A percentile compares a stretch with the other conserved stretches of the same genome.
Evolutionary conservation across 148 eudicot genomes (phyloP).

Genomic region (Dysphania ambrosioides): DNA sequence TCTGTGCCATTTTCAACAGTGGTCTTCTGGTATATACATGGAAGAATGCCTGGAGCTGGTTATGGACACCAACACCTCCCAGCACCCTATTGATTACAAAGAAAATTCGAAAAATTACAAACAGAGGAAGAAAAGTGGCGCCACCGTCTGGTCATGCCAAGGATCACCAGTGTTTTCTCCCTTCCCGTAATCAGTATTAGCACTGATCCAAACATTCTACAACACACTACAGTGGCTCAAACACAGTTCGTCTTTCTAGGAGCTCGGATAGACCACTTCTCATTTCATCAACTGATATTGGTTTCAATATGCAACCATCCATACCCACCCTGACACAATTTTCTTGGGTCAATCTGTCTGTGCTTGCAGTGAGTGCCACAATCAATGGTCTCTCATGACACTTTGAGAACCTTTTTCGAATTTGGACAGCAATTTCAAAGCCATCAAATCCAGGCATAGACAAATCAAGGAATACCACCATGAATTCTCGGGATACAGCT

Average conservation of each 20-base stretch:
- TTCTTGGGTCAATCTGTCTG: constrained; percentile 55
- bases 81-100: constrained; percentile 2
- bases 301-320: constrained; percentile 74
- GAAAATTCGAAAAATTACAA: background rate
- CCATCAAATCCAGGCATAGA: constrained; percentile 50
- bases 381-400: constrained; percentile 55
- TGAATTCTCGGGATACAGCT: constrained; percentile 51
- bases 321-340: constrained; percentile 68
- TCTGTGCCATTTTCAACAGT: constrained; percentile 1
- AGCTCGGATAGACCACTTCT: constrained; percentile 67
- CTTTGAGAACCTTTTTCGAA: constrained; percentile 53
- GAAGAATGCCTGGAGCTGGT: constrained; percentile 4
- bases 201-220: background rate
- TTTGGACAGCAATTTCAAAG: constrained; percentile 55
- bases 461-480: constrained; percentile 59
- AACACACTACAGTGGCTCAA: constrained; percentile 14
- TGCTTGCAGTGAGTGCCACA: constrained; percentile 56
- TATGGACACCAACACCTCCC: background rate
- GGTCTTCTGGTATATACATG: constrained; percentile 10
- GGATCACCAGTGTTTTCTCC: background rate
- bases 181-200: background rate
- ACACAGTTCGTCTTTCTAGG: constrained; percentile 49
- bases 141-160: background rate
- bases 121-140: background rate
- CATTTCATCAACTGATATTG: constrained; percentile 82